Evolutionary conservation across 2,329 filamentous ascomycete genomes (phyloP).

Genomic region (Colletotrichum gigasporum): DNA sequence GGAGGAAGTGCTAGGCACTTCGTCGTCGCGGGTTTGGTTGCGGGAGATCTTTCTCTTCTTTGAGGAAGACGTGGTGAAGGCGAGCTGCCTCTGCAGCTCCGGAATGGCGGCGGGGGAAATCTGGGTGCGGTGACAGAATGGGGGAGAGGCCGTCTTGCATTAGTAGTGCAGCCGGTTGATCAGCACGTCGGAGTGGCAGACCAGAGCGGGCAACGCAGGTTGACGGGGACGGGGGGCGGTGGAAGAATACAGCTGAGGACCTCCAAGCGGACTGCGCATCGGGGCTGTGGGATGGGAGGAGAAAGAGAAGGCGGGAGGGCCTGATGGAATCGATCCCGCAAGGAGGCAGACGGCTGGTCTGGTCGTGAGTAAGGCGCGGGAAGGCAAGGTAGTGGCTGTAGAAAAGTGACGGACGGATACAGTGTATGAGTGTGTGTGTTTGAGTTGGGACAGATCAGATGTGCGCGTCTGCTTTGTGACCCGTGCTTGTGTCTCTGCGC

Average conservation of each 20-base stretch:
- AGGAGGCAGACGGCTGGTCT: slow-evolving; percentile 1
- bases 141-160: slow-evolving; percentile 25
- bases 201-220: slow-evolving; percentile 14
- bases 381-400: not conserved
- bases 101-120: slow-evolving; percentile 32
- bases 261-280: slow-evolving; percentile 24
- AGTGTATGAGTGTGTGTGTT: slow-evolving; percentile 22
- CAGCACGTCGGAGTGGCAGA: not conserved
- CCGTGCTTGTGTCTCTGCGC: slow-evolving; percentile 4
- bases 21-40: slow-evolving; percentile 53
- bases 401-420: slow-evolving; percentile 4
- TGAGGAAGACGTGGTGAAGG: slow-evolving; percentile 76
- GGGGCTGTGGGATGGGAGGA: slow-evolving; percentile 26
- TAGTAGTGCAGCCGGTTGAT: slow-evolving; percentile 15
- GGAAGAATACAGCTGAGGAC: slow-evolving; percentile 18
- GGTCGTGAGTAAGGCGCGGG: slow-evolving; percentile 10
- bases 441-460: slow-evolving; percentile 19
- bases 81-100: slow-evolving; percentile 74
- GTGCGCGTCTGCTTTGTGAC: slow-evolving; percentile 14
- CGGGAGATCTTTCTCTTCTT: slow-evolving; percentile 75
- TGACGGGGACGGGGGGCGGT: slow-evolving; percentile 13
- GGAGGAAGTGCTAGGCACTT: slow-evolving; percentile 44
- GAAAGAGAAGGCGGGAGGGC: slow-evolving; percentile 15
- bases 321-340: slow-evolving; percentile 12
- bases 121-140: not conserved